Conservation (phyloP, 2,329 filamentous ascomycete species). For the Colletotrichum simmondsii region DNA sequence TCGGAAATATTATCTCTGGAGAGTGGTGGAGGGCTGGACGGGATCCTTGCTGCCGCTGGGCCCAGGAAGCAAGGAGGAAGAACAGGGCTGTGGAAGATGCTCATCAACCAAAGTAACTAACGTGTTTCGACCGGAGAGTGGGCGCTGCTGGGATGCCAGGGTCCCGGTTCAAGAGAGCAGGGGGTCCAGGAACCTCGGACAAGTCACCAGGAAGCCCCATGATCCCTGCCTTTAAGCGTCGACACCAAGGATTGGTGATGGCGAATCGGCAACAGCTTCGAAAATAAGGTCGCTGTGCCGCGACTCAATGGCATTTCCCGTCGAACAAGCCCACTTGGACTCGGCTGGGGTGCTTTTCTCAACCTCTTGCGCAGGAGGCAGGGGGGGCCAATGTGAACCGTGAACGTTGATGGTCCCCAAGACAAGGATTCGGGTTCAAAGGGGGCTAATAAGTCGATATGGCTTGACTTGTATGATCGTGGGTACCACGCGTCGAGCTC, state of each 20-base stretch:
- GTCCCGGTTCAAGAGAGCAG: conserved; percentile 28
- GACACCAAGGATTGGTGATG: conserved; percentile 30
- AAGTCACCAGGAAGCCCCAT: conserved; percentile 30
- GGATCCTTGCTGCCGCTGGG: conserved; percentile 42
- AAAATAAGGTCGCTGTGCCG: conserved; percentile 35
- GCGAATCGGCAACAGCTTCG: conserved; percentile 34
- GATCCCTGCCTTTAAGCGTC: conserved; percentile 32
- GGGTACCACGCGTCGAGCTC: conserved; percentile 5
- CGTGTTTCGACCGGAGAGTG: conserved; percentile 53
- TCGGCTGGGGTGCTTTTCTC: conserved; percentile 22
- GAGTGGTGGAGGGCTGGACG: conserved; percentile 44
- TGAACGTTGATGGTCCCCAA: not conserved
- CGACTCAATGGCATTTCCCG: conserved; percentile 45
- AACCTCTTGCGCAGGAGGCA: conserved; percentile 24
- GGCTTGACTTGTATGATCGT: conserved; percentile 22
- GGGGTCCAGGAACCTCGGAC: conserved; percentile 34
- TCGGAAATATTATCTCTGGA: conserved; percentile 59
- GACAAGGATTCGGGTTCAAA: conserved; percentile 8
- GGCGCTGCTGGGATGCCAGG: conserved; percentile 39
- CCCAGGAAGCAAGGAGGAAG: conserved; percentile 49
- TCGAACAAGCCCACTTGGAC: conserved; percentile 37
- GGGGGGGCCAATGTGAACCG: not conserved
- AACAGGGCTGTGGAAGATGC: conserved; percentile 47
- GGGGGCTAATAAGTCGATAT: not conserved
- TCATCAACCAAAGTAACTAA: conserved; percentile 53